A percentile compares a stretch with the other conserved stretches of the same genome.
Conservation (phyloP, 106 monocot genomes). For the Dendrobium huoshanense region DNA sequence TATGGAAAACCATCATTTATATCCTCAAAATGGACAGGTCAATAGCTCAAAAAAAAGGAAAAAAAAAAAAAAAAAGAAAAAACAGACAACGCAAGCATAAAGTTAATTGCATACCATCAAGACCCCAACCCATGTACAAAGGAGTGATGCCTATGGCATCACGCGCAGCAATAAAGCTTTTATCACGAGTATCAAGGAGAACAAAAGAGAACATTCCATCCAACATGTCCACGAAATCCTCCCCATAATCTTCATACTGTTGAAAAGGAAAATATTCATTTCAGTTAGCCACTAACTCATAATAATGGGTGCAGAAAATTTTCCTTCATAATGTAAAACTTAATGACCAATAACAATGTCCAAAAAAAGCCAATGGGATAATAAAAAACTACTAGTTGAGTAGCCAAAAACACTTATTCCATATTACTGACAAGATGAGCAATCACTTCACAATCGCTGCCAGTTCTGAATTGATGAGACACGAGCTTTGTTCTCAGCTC, state of each 20-base stretch:
- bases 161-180: conserved; percentile 73
- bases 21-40: neutral
- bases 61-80: neutral
- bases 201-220: conserved; percentile 81
- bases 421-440: conserved; percentile 61
- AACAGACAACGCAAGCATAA: neutral
- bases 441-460: conserved; percentile 76
- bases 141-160: conserved; percentile 75
- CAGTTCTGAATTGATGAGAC: conserved; percentile 53
- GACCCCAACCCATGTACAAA: conserved; percentile 69
- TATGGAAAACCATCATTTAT: neutral
- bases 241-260: conserved; percentile 71
- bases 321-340: neutral
- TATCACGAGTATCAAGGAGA: conserved; percentile 69
- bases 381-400: neutral
- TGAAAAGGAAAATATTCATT: conserved; percentile 1
- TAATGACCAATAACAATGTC: neutral
- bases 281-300: neutral
- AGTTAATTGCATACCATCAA: conserved; percentile 42
- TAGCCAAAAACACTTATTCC: neutral
- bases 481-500: conserved; percentile 48
- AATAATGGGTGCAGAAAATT: neutral
- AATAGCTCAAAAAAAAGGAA: neutral
- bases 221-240: conserved; percentile 59
- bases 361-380: neutral